Conservation (phyloP, 495 filamentous ascomycete species). For the Immersiella caudata region DNA sequence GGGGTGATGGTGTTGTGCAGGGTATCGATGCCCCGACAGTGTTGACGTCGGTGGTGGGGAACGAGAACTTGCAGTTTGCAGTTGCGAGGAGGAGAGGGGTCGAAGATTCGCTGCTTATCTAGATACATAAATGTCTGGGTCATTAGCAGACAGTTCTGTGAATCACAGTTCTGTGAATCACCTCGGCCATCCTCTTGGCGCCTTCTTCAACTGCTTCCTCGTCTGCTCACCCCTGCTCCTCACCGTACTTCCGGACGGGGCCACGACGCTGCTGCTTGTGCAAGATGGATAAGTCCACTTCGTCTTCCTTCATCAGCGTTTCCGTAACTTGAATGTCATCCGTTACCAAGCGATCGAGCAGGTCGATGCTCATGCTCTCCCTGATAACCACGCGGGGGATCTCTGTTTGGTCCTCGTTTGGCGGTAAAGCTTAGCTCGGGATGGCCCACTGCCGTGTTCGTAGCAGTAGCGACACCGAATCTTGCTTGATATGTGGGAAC, state of each 20-base stretch:
- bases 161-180: constrained; percentile 62
- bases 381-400: constrained; percentile 71
- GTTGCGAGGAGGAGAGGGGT: constrained; percentile 10
- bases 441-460: constrained; percentile 75
- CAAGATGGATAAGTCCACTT: constrained; percentile 49
- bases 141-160: constrained; percentile 60
- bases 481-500: constrained; percentile 68
- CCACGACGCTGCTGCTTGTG: constrained; percentile 36
- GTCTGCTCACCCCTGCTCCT: constrained; percentile 29
- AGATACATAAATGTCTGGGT: background rate
- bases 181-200: constrained; percentile 53
- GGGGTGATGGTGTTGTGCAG: constrained; percentile 45
- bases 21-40: constrained; percentile 48
- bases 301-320: constrained; percentile 56
- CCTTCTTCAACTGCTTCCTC: constrained; percentile 32
- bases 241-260: constrained; percentile 31
- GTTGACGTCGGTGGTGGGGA: constrained; percentile 46
- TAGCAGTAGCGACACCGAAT: constrained; percentile 64
- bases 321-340: constrained; percentile 61
- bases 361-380: constrained; percentile 69
- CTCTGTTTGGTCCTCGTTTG: constrained; percentile 63
- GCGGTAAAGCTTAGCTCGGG: constrained; percentile 73
- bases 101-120: background rate
- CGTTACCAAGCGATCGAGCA: constrained; percentile 63
- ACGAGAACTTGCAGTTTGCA: constrained; percentile 40